These are phyloP conservation scores for Fusarium oxysporum DNA, from an alignment of 2,329 filamentous ascomycete genomes.

Conservation along the genomic window DNA sequence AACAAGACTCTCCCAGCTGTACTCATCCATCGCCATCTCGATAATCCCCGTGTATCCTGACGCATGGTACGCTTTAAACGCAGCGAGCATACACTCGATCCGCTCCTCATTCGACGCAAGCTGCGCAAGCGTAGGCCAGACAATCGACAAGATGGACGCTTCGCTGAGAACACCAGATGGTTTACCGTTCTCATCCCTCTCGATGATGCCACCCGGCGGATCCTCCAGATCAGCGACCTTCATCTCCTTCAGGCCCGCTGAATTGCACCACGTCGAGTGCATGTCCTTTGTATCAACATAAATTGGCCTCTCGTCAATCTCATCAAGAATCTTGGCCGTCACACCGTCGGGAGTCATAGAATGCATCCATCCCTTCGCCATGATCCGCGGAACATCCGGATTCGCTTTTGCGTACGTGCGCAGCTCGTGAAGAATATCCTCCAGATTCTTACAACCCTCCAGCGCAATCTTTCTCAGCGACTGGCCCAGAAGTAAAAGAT, in stretches of 20 bases:
- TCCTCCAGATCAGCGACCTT: constrained; percentile 57
- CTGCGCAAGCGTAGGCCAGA: constrained; percentile 66
- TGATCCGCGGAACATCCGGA: constrained; percentile 60
- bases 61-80: constrained; percentile 61
- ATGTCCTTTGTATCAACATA: constrained; percentile 68
- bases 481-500: constrained; percentile 66
- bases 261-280: constrained; percentile 68
- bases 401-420: constrained; percentile 59
- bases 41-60: constrained; percentile 67
- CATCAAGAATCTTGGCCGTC: constrained; percentile 59
- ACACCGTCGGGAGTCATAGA: constrained; percentile 60
- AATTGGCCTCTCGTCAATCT: constrained; percentile 65
- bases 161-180: constrained; percentile 64
- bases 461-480: constrained; percentile 63
- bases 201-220: constrained; percentile 64
- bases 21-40: constrained; percentile 72
- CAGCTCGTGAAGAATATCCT: constrained; percentile 62
- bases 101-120: constrained; percentile 61
- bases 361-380: constrained; percentile 68
- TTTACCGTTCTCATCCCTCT: constrained; percentile 60
- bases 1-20: constrained; percentile 63
- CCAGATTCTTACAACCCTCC: constrained; percentile 59
- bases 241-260: constrained; percentile 62
- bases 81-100: constrained; percentile 60
- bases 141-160: constrained; percentile 62